Evolutionary conservation across 2,329 filamentous ascomycete genomes (phyloP).

Genomic region (Botryotinia calthae): DNA sequence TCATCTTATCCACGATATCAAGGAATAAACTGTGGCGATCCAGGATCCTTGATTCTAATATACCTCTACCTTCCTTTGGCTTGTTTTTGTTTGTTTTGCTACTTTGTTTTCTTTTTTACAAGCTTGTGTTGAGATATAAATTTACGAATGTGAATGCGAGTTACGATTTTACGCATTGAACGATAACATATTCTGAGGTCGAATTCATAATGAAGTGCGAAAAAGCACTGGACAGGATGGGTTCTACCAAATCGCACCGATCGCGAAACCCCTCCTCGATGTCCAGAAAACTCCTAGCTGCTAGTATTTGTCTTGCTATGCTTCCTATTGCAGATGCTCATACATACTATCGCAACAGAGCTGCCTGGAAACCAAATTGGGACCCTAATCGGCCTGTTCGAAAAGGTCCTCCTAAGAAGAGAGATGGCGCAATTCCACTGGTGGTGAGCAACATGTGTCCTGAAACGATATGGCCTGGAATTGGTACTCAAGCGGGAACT

Average conservation of each 20-base stretch:
- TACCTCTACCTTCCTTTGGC: neutral
- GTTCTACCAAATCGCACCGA: conserved; percentile 20
- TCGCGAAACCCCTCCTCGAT: conserved; percentile 20
- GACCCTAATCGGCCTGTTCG: conserved; percentile 26
- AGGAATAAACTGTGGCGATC: conserved; percentile 10
- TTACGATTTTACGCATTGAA: neutral
- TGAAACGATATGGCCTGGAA: conserved; percentile 71
- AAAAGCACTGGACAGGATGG: conserved; percentile 17
- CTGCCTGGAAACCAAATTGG: conserved; percentile 15
- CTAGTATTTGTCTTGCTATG: conserved; percentile 26
- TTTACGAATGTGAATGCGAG: neutral
- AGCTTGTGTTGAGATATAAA: neutral
- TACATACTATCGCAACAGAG: conserved; percentile 12
- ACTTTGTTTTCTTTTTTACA: neutral
- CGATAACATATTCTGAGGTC: neutral
- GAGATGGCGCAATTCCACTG: conserved; percentile 52
- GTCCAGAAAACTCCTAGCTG: conserved; percentile 20
- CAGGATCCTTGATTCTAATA: neutral
- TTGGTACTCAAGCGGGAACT: conserved; percentile 69
- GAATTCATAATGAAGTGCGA: neutral
- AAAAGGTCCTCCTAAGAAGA: conserved; percentile 35
- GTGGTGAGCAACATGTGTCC: conserved; percentile 70
- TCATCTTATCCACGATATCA: conserved; percentile 12
- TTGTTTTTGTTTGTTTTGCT: neutral
- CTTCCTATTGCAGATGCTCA: conserved; percentile 25